phyloP scores from a whole-genome alignment of 2,329 filamentous ascomycete species.

The Arthrobotrys iridis region DNA sequence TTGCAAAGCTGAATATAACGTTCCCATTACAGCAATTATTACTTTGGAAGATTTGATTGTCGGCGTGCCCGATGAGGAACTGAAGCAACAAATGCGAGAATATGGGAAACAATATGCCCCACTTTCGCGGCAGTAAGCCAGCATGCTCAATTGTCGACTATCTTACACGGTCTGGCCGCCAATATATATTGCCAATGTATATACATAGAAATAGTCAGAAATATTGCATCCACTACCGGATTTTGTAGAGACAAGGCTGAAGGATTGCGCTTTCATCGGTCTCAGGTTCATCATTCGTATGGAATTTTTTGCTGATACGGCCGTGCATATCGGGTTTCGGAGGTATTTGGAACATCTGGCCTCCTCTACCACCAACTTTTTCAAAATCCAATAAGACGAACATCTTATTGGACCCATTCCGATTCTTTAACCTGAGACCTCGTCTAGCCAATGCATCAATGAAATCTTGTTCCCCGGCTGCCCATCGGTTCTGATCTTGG shows the following conservation, averaged over 20 bases:
- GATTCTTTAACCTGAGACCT: constrained; percentile 83
- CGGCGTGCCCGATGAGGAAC: constrained; percentile 71
- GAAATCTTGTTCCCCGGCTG: constrained; percentile 81
- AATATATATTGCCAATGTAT: constrained; percentile 7
- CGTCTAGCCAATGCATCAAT: constrained; percentile 81
- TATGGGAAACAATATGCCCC: constrained; percentile 72
- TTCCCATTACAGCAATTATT: constrained; percentile 84
- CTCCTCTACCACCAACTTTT: constrained; percentile 72
- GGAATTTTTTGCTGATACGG: constrained; percentile 67
- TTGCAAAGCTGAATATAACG: constrained; percentile 81
- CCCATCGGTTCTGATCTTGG: constrained; percentile 74
- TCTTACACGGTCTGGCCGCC: neutral
- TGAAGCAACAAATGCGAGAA: constrained; percentile 75
- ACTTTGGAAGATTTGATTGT: constrained; percentile 84
- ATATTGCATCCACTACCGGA: constrained; percentile 70
- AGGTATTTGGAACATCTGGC: constrained; percentile 53
- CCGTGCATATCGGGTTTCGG: constrained; percentile 55
- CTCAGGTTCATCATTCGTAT: constrained; percentile 68
- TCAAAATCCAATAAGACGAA: constrained; percentile 97
- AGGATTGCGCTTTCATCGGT: constrained; percentile 71
- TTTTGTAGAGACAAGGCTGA: constrained; percentile 97
- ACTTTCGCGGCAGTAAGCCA: constrained; percentile 27
- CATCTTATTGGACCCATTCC: constrained; percentile 92
- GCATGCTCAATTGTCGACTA: neutral
- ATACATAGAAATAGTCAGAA: constrained; percentile 21